A percentile compares a stretch with the other conserved stretches of the same genome.
These are phyloP conservation scores for Pleoardoris graminearum DNA, from an alignment of 2,329 filamentous ascomycete genomes.

Conservation along the genomic window DNA sequence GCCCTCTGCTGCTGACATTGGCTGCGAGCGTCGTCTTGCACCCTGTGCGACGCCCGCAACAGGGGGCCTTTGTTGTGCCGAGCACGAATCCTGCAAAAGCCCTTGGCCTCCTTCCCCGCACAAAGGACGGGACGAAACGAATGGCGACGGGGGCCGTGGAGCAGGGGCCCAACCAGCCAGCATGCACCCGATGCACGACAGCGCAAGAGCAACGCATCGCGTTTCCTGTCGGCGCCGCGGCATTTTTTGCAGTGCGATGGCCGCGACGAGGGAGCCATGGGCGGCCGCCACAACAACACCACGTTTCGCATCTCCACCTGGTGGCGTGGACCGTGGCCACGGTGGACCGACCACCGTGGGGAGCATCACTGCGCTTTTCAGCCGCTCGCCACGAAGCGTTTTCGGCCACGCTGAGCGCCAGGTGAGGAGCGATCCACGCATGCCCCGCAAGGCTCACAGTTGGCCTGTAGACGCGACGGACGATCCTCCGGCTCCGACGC, in stretches of 20 bases:
- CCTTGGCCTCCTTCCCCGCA: constrained; percentile 9
- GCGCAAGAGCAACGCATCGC: constrained; percentile 1
- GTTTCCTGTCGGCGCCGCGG: not conserved
- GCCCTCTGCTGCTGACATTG: not conserved
- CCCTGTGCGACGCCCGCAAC: not conserved
- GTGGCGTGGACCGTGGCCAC: constrained; percentile 7
- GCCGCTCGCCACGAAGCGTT: not conserved
- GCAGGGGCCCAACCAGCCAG: not conserved
- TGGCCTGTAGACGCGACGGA: too few species aligned
- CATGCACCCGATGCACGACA: not conserved
- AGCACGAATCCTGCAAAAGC: not conserved
- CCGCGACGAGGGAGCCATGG: not conserved
- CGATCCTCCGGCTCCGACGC: not conserved
- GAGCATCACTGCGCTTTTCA: not conserved
- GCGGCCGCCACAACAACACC: constrained; percentile 14
- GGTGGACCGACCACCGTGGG: not conserved
- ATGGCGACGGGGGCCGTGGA: constrained; percentile 1
- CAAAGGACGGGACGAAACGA: constrained; percentile 8
- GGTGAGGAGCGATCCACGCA: too few species aligned
- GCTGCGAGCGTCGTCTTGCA: not conserved
- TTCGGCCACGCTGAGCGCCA: not conserved
- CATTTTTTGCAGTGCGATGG: not conserved
- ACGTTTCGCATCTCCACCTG: constrained; percentile 4
- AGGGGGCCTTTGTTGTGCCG: not conserved
- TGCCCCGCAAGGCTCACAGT: too few species aligned